Conservation (phyloP, 306 rosid genomes). For the Cucumis cinereus region DNA sequence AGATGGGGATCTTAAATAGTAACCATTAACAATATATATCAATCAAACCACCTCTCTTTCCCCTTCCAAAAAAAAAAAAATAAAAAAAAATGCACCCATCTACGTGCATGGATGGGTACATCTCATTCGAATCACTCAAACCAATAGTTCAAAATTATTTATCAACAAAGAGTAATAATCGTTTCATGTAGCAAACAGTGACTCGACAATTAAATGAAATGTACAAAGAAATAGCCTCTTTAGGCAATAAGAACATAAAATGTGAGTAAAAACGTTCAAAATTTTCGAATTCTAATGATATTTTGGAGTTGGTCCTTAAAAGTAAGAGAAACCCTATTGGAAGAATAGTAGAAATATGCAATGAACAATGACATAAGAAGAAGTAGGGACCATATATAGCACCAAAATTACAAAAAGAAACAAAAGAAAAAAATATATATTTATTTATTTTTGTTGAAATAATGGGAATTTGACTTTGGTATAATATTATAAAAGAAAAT, state of each 20-base stretch:
- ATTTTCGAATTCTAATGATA: too few relatives aligned
- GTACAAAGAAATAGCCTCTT: too few relatives aligned
- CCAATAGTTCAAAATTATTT: too few relatives aligned
- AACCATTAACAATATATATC: neutral
- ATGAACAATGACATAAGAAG: neutral
- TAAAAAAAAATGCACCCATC: too few relatives aligned
- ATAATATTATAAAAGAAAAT: neutral
- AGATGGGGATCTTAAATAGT: neutral
- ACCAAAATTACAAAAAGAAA: neutral
- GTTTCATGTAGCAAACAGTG: too few relatives aligned
- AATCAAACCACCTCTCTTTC: neutral
- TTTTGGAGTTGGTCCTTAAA: too few relatives aligned
- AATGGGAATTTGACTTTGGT: conserved; percentile 1
- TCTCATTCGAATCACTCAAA: too few relatives aligned
- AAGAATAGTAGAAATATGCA: neutral
- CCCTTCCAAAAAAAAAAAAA: neutral
- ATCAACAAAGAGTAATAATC: too few relatives aligned
- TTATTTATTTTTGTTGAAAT: neutral
- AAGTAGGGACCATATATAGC: neutral
- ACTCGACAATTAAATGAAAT: too few relatives aligned
- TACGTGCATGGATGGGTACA: too few relatives aligned
- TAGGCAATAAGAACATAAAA: too few relatives aligned
- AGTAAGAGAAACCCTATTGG: neutral
- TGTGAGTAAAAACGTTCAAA: too few relatives aligned
- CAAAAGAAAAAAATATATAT: neutral